Percentiles rank a stretch among this genome's conserved stretches.
Evolutionary conservation across 495 filamentous ascomycete genomes (phyloP).

Genomic region (Staphylotrichum tortipilum): DNA sequence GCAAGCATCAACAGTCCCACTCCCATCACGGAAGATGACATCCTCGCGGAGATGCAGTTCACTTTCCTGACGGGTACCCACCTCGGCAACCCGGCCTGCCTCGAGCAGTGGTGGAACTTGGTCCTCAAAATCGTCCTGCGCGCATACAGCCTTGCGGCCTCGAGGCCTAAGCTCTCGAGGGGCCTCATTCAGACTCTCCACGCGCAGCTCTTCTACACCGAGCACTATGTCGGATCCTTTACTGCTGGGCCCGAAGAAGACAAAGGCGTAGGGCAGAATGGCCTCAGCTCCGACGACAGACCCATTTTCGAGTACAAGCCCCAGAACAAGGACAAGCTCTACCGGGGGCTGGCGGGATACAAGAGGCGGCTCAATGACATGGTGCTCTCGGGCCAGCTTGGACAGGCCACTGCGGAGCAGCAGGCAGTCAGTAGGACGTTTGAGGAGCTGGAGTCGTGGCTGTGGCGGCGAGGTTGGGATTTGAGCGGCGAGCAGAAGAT

Average conservation of each 20-base stretch:
- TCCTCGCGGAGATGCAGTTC: slow-evolving; percentile 85
- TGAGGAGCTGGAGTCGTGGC: slow-evolving; percentile 36
- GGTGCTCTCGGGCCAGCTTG: slow-evolving; percentile 10
- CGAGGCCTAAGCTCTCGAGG: slow-evolving; percentile 49
- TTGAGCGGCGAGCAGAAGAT: slow-evolving; percentile 16
- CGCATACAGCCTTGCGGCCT: slow-evolving; percentile 49
- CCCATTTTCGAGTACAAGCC: slow-evolving; percentile 44
- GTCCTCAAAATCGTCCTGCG: slow-evolving; percentile 60
- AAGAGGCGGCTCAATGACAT: slow-evolving; percentile 34
- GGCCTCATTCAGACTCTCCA: slow-evolving; percentile 54
- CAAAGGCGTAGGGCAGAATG: not conserved
- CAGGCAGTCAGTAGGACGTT: slow-evolving; percentile 29
- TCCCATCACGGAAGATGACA: slow-evolving; percentile 28
- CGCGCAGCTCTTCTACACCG: slow-evolving; percentile 62
- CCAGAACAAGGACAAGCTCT: slow-evolving; percentile 25
- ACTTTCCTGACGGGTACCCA: slow-evolving; percentile 73
- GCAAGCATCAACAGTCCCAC: not conserved
- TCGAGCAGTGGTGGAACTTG: slow-evolving; percentile 82
- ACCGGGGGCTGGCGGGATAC: slow-evolving; percentile 33
- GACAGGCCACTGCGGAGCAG: slow-evolving; percentile 25
- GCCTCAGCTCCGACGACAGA: slow-evolving; percentile 15
- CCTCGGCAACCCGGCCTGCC: slow-evolving; percentile 74
- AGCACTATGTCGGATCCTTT: slow-evolving; percentile 44
- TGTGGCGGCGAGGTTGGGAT: slow-evolving; percentile 40
- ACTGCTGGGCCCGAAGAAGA: slow-evolving; percentile 20